Evolutionary conservation across 2,329 filamentous ascomycete species (phyloP), one percentile per base, ranked within the genome.

Genomic region (Fusarium fracticaudum): DNA sequence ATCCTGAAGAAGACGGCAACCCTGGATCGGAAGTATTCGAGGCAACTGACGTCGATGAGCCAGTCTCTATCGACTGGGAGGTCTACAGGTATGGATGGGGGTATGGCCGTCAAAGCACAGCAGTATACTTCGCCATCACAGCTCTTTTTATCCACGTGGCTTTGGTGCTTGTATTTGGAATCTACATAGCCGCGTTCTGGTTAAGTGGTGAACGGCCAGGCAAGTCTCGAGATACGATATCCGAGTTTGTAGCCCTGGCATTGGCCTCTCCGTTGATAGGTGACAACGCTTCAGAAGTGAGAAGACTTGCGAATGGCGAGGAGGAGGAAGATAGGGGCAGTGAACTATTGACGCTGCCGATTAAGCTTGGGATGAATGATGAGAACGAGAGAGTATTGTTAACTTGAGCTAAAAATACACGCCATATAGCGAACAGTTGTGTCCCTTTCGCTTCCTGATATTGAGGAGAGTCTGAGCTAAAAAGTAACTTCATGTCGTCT

Each of bases 301-400:
- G 24, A 5, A 47, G 44, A 14, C 44, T 47, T 29, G 24, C 24
- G 0, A 47, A 47, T 29, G 44, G 44, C 8, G 44, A 47, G 18
- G 44, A 47, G 44, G 44, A 47, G 1, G 24, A 47, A 3, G 1
- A 14, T 11, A 2, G 4, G 8, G 24, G 24, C 0, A 47, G 44
- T 3, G 1, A 29, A 15, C 18, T 47, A 4, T 15, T 29, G 44
- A 47, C 44, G 13, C 0, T 47, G 18, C 24, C 44, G 24, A 29
- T 47, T 22, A 22, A 47, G 4, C 24, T 47, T 47, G 18, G 12
- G 4, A 11, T 29, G 8, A 29, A 29, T 47, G 44, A 29, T 15
- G 24, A 22, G 4, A 29, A 47, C 6, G 24, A 29, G 18, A 29
- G 24, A 22, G 18, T 29, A 5, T 11, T 47, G 7, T 6, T 47